Base-by-base conservation (phyloP, 2,329 filamentous ascomycete genomes). In the Colletotrichum agaves region DNA sequence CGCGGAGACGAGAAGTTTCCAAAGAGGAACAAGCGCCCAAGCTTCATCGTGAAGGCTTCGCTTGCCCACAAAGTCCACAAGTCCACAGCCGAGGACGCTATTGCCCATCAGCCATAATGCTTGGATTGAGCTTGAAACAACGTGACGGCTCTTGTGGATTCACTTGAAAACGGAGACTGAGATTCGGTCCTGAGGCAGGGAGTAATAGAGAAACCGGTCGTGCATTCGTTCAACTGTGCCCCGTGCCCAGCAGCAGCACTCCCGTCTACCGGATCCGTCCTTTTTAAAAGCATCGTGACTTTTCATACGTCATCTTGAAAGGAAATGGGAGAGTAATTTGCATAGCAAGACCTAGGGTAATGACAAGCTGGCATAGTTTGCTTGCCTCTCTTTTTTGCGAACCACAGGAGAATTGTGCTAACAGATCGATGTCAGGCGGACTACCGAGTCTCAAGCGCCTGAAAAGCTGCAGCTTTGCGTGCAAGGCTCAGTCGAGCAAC, bases 121-220 rank as follows among this genome's bases (percentile, higher is more conserved):
- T 70, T 70, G 61, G 39, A 6, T n/a, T 69, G 64, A 70, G 69
- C 69, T 50, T 68, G 65, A 64, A 60, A 47, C 39, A 15, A 58
- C 61, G 52, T 52, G 60, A 63, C 52, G 39, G 19, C 13, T 41
- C 52, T 60, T 55, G 53, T 37, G 55, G 47, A 35, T 27, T 27
- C 43, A 3, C 31, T 27, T 21, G 17, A 35, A 31, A n/a, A 13
- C 2, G 17, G 11, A 17, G 23, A 19, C 15, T 21, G n/a, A 13
- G 3, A 31, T 3, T 31, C 41, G 19, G 2, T 12, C 31, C n/a
- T 39, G 31, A 35, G 37, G 27, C 27, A 27, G 27, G 6, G 2
- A 8, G 27, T 27, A 27, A 2, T 27, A 21, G 41, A 37, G 3
- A 37, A n/a, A 44, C n/a, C 27, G 27, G 17, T 46, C 43, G 31